Evolutionary conservation across 2,329 filamentous ascomycete genomes (phyloP), one percentile per base, ranked within the genome.

Genomic region (Penicillium freii): DNA sequence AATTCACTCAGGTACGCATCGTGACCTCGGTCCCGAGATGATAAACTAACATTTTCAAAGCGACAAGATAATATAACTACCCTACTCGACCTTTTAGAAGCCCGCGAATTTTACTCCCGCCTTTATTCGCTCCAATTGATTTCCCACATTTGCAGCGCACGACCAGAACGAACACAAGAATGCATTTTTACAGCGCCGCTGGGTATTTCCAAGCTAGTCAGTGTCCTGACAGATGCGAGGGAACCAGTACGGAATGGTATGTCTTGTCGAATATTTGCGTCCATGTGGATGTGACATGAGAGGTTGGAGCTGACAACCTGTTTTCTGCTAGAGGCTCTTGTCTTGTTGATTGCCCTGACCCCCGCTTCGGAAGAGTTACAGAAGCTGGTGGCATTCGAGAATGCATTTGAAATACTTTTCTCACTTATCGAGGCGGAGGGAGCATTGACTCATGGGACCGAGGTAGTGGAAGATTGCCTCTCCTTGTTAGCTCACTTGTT

Each of bases 31-130:
- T n/a, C 52, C 7, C 56, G 49, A 38, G 56, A 45, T 61, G 61
- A 40, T 54, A 43, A 71, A 73, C 81, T 85, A 79, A 85, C 78
- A 74, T 75, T 73, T 76, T 66, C 57, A 73, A 73, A 87, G 84
- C 87, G 91, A 62, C 92, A 97, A 84, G 93, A 97, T 77, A 97
- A 99, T 74, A 93, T 97, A 60, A 93, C 91, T 2, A 81, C 94
- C 17, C 84, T 99, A 25, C 84, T 99, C 59, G 89, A 94, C 71
- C 89, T 99, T 55, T 83, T 99, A 63, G 93, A 97, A 64, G 86
- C 88, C 15, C 82, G 82, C 64, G 92, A 97, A 68, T 96, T 96
- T 69, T 96, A 95, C 75, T 90, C 91, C 23, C 88, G 93, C 25
- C 83, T 97, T 0, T 97, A 97, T 76, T 90, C 91, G 5, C 79